Evolutionary conservation across 345 rosid genomes (phyloP), one percentile per base, ranked within the genome.

Genomic region (Salix udensis): DNA sequence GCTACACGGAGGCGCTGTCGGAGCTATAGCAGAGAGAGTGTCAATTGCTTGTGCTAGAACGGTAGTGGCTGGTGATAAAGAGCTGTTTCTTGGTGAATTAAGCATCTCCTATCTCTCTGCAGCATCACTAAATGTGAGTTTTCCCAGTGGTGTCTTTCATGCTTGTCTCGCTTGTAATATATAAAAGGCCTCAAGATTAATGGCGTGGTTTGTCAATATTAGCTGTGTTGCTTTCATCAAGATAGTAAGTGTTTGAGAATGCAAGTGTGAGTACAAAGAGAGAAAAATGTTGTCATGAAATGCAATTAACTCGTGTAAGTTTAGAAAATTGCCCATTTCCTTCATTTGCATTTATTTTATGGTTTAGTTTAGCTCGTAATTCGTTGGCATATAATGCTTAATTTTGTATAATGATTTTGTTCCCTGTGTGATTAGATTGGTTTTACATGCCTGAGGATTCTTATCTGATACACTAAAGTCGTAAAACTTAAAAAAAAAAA

Each of bases 11-110:
- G 71, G 50, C 16, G 48, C 71, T 68, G 50, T 40, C 9, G 71
- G 28, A 8, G 71, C 71, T 13, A 37, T 68, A 40, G 71, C 71
- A 21, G 71, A 68, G 44, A 68, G 50, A 40, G 26, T 42, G 19
- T 36, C 71, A 5, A 40, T 37, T n/a, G 71, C 71, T n/a, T 68
- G 71, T 40, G 71, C 71, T 9, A 37, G 71, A 37, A 68, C 71
- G 10, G 50, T 68, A 10, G 81, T 78, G 39, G 58, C 73, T 12
- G 81, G 52, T 26, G 74, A 73, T 67, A 67, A 40, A 44, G 62
- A 78, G 21, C 66, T 78, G 14, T 73, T 73, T 73, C 81, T 78
- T 30, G 81, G 77, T 50, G 81, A 79, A 79, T 40, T 73, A 31
- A 67, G 77, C 60, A 67, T 79, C 23, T 79, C 74, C 67, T 73